Base-by-base conservation (phyloP, 371 early-diverging fungal genomes). In the Mortierella sp. region DNA sequence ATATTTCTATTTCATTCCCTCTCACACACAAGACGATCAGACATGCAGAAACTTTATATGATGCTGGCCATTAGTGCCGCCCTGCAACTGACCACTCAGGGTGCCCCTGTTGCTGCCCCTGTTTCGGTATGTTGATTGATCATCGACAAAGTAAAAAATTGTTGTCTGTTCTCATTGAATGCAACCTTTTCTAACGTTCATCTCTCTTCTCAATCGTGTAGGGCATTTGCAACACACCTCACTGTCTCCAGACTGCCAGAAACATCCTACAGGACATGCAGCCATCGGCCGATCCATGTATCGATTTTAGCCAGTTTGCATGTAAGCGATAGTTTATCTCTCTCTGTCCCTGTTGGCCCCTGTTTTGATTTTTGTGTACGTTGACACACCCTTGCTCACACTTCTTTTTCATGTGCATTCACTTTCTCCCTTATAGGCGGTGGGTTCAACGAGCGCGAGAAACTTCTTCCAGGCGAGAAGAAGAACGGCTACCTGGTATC, bases 261-360 rank as follows among this genome's bases (percentile, higher is more conserved):
- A 47, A 52, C 48, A 78, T 78, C 48, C 58, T 78, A 19, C 48
- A 47, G 16, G 79, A 78, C 58, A 67, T 78, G 73, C 65, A 65
- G 13, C 19, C 70, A 0, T 22, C 73, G 4, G 79, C 55, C 0
- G 79, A 78, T 65, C 79, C 79, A 14, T 78, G 79, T 47, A 48
- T 73, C 48, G 79, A 78, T 70, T 78, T 78, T 34, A 69, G 55
- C 43, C 39, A 73, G 48, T 78, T 73, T 69, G 70, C 79, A 47
- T 78, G 79, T 78, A 73, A 53, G 65, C 8, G 34, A 58, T 7
- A 45, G 13, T 2, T 13, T 26, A 13, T 1, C 13, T 53, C 29
- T 50, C 53, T 13, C 26, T 14, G 13, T 26, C 31, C 7, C 0
- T 22, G 7, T 45, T 19, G 16, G 47, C 19, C 47, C 22, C 22